These are phyloP conservation scores for Komagataella pseudopastoris DNA, from an alignment of 805 yeast species.

Conservation along the genomic window DNA sequence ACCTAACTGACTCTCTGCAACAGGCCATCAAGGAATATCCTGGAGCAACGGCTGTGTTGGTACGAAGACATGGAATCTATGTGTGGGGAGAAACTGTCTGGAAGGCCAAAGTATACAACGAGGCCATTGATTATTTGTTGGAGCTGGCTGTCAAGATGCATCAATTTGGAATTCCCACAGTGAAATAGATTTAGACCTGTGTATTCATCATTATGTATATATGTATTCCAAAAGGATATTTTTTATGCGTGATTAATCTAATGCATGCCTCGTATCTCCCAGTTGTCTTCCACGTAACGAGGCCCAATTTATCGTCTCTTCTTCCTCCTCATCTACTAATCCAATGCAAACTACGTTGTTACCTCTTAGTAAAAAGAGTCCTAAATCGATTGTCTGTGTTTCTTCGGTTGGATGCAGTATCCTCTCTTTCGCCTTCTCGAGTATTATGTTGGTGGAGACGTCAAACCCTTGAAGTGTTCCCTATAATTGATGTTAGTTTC, in stretches of 20 bases:
- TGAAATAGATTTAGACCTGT: conserved; percentile 8
- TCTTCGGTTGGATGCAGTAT: conserved; percentile 27
- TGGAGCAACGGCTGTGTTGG: conserved; percentile 71
- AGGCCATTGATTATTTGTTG: conserved; percentile 80
- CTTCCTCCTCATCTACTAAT: conserved; percentile 29
- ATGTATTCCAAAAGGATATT: not conserved
- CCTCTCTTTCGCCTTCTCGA: conserved; percentile 38
- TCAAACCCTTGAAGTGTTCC: conserved; percentile 50
- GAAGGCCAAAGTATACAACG: conserved; percentile 89
- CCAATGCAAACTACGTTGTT: conserved; percentile 47
- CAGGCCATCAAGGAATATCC: conserved; percentile 62
- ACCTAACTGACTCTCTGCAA: conserved; percentile 52
- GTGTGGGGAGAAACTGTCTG: conserved; percentile 94
- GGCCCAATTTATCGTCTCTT: conserved; percentile 26
- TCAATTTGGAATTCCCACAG: conserved; percentile 48
- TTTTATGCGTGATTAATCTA: conserved; percentile 2
- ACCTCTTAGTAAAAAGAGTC: conserved; percentile 42
- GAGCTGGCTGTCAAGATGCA: conserved; percentile 80
- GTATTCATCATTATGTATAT: not conserved
- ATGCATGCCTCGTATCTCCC: conserved; percentile 17
- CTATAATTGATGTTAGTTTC: conserved; percentile 4
- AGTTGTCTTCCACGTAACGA: conserved; percentile 11
- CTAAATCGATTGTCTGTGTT: conserved; percentile 26
- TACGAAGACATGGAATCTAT: conserved; percentile 85
- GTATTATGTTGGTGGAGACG: conserved; percentile 45